Percentiles rank a stretch among this genome's conserved stretches.
Evolutionary conservation across 805 yeast genomes (phyloP).

Genomic region (Peterozyma toletana): DNA sequence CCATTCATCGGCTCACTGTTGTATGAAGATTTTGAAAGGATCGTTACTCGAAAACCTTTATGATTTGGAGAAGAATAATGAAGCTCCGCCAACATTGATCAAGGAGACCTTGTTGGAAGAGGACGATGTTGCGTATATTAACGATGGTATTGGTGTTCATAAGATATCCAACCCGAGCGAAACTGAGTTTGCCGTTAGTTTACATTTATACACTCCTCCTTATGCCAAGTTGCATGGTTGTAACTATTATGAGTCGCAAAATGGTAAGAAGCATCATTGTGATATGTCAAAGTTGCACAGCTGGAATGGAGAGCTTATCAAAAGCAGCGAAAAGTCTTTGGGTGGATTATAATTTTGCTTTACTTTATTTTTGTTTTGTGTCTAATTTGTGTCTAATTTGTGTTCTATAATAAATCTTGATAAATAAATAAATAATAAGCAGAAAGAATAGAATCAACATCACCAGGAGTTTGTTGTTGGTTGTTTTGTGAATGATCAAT

Average conservation of each 20-base stretch:
- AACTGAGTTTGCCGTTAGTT: conserved; percentile 43
- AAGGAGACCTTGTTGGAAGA: conserved; percentile 19
- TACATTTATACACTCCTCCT: conserved; percentile 74
- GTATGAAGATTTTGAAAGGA: conserved; percentile 64
- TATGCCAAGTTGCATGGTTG: conserved; percentile 59
- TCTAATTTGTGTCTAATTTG: not conserved
- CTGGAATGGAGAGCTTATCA: conserved; percentile 42
- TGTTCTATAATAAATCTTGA: not conserved
- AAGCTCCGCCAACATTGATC: conserved; percentile 8
- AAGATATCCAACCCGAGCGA: conserved; percentile 43
- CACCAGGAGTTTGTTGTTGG: not conserved
- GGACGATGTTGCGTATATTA: conserved; percentile 55
- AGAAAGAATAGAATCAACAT: not conserved
- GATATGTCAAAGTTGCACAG: conserved; percentile 54
- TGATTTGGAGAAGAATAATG: conserved; percentile 24
- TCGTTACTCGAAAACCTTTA: conserved; percentile 49
- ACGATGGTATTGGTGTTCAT: conserved; percentile 62
- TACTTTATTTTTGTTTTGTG: too few species aligned
- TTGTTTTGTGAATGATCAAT: too few species aligned
- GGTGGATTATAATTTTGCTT: too few species aligned
- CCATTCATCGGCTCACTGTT: conserved; percentile 72
- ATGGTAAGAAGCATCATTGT: conserved; percentile 46
- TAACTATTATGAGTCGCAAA: conserved; percentile 38
- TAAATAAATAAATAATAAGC: not conserved
- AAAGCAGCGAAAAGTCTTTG: not conserved